Base-by-base conservation (phyloP, 2,329 filamentous ascomycete species). In the Pseudogymnoascus sp. region DNA sequence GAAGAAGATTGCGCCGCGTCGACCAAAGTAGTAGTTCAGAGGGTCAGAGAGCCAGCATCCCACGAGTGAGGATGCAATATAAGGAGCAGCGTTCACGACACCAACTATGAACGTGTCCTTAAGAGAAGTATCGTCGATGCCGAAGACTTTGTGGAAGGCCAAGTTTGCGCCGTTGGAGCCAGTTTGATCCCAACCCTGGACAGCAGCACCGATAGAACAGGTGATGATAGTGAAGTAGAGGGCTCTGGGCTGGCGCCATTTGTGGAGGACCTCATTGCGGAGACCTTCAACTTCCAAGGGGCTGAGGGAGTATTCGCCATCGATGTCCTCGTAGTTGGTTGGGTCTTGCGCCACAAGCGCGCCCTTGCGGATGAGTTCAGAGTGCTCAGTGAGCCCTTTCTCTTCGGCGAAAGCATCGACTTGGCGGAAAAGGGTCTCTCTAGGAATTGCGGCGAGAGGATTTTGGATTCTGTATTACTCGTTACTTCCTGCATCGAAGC, bases 341-440 rank as follows among this genome's bases (percentile, higher is more conserved):
- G 87, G 88, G 67, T 86, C 83, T 72, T 90, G 88, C 2, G 89
- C 89, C 14, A 91, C 82, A 11, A 92, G 79, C 4, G 89, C 89
- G 35, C 87, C 89, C 67, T 85, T 86, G 61, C 82, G 79, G 63
- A 91, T 78, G n/a, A 87, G 71, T 3, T 76, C 74, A 6, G 83
- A 74, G 66, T 86, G 79, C 63, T 86, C 81, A 3, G 76, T 73
- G 37, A 91, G 77, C 25, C 79, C 79, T 66, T 87, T 82, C 47
- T 79, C 74, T 8, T 77, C 75, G 37, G 84, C 86, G 68, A 88
- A 89, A n/a, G 76, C 76, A 62, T 84, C 78, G 50, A 84, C 85
- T 61, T 84, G 76, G 53, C 71, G 70, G 63, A 84, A 73, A 11
- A 84, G 78, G 69, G 75, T 73, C 61, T 75, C 78, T 64, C 70